Base-by-base conservation (phyloP, 164 flowering plant species). In the Echeveria elegans region DNA sequence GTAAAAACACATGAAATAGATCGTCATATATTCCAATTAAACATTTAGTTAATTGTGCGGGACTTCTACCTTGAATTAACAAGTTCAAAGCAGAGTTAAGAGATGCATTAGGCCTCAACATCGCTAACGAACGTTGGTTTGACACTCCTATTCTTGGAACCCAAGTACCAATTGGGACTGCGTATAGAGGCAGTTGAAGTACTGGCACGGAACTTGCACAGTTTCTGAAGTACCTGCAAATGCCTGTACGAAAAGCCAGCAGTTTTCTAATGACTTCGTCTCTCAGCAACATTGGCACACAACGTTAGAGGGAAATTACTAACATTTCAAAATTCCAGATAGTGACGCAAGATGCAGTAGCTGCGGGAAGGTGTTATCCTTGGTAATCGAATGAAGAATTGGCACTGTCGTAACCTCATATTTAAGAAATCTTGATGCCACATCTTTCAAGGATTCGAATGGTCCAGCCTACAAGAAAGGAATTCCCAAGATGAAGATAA, bases 151-250 rank as follows among this genome's bases (percentile, higher is more conserved):
- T 80, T 77, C 72, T 79, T 21, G 98, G 96, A 68, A 86, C 88
- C 98, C 98, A 93, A 19, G 97, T 87, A 61, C 97, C 98, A 71
- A 93, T 69, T 68, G 89, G 92, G 38, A 86, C 70, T 66, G 84
- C 66, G 80, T 72, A 72, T 63, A 86, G 75, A 65, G 90, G 90
- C 16, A 75, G 68, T 43, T 83, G 83, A 23, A 86, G 84, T 7
- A 83, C 63, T 19, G 88, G 90, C 75, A 86, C 75, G 3, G 83
- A 81, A 67, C 74, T 67, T 56, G 83, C 66, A 63, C 79, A 83
- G 70, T 81, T 78, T 71, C 67, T 81, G 66, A 86, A 92, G 73
- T 88, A 81, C 72, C 97, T 80, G 80, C 98, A 92, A 67, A 92
- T 80, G 79, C 89, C 98, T 86, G 85, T 59, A 75, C 16, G 75